Evolutionary conservation across 495 filamentous ascomycete genomes (phyloP), one percentile per base, ranked within the genome.

Genomic region (Podospora pseudoanserina): DNA sequence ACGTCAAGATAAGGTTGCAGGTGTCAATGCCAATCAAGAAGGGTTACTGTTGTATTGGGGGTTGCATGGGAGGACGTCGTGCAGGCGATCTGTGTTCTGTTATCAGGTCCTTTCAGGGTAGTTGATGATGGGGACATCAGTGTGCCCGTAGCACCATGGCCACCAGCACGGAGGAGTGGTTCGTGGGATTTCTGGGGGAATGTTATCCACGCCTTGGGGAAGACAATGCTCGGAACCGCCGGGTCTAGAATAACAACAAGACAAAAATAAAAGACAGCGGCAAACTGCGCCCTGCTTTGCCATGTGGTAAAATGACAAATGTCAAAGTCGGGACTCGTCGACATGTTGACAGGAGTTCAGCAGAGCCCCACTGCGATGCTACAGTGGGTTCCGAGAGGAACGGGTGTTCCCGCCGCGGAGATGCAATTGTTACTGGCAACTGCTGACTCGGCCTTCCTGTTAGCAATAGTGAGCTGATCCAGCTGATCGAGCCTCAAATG

Each of bases 351-450:
- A 0, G 15, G 39, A 49, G 2, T 5, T 49, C 39, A 49, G 6
- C 39, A 49, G 39, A 49, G 39, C 39, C 39, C 39, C 39, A 16
- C 39, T 49, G 15, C 39, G 13, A 13, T 9, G 13, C 39, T 16
- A 49, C 39, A 13, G 39, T 49, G 39, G 39, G 39, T 49, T 49
- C 39, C 39, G 39, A 49, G 39, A 49, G 63, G 63, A 59, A 55
- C 64, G 73, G 73, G 68, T 57, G 59, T 69, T 73, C 62, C 68
- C 73, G 71, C 73, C 73, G 73, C 71, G 73, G 73, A 74, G 60
- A 74, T 68, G 57, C 60, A 13, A 30, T n/a, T 56, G 23, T 18
- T 13, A 18, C 57, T 30, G 34, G n/a, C 16, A 32, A 57, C 18
- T 15, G 66, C 63, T 72, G 66, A 68, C 28, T 72, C 68, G 68